Evolutionary conservation across 129 eudicot genomes (phyloP), one percentile per base, ranked within the genome.

Genomic region (Saposhnikovia divaricata): DNA sequence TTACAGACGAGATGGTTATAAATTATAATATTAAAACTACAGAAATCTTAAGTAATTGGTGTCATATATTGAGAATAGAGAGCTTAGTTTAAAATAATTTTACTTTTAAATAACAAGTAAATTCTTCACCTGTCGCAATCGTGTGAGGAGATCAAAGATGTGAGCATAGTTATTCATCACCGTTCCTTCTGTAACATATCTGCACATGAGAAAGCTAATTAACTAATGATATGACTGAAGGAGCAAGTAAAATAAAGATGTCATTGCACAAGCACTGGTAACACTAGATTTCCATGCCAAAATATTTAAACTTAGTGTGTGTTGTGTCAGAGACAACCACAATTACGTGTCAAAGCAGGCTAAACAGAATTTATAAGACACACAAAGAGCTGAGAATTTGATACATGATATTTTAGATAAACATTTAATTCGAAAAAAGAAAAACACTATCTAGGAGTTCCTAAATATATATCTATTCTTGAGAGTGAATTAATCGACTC

Each of bases 121-220:
- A n/a, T 9, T 19, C 34, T 57, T 83, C 61, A 95, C 98, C 98
- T 95, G 98, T 18, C 98, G 89, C 82, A 95, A 85, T 69, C 96
- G 97, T 28, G 94, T 95, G 31, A 95, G 92, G 25, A 95, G 97
- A 86, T 92, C 96, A 84, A 95, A 95, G 63, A 95, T 95, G 83
- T 95, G 97, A 80, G 94, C 97, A 85, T 95, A 95, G 82, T 95
- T 95, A 88, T 95, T 92, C 93, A 90, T 78, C 82, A 92, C 82
- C 28, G 97, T 95, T 70, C 97, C 96, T 55, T 88, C 87, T 38
- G 88, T 84, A 78, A 90, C 76, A 76, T 92, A 95, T 83, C 97
- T 95, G 97, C 91, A 87, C 8, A 61, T 27, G 74, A 77, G 74
- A 78, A 10, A 85, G 10, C 50, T 68, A 3, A 31, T 31, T 34